Evolutionary conservation across 305 asterid genomes (phyloP), one percentile per base, ranked within the genome.

Genomic region (Fraxinus ornus): DNA sequence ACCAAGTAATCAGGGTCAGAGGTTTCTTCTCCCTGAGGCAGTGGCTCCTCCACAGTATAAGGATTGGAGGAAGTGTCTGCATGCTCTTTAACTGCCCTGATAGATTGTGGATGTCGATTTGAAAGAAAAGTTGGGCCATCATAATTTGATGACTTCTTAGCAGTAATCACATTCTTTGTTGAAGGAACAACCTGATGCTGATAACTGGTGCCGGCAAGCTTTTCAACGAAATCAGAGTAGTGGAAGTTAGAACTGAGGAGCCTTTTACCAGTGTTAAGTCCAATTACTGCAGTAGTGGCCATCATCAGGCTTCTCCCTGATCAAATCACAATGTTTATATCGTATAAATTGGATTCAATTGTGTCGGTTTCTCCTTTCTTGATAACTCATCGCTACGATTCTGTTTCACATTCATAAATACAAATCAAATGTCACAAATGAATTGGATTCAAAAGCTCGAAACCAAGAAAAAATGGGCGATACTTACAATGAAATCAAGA

Each of bases 211-310:
- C 88, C 88, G 32, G 84, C 57, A 47, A 91, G 87, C 89, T 89
- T 93, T 9, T 94, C 98, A 22, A 89, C 60, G 47, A 91, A 72
- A 84, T 92, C 94, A 7, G 94, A 92, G 87, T 90, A 90, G 86
- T 83, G 86, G 76, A 79, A 88, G 75, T 91, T 85, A 24, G 95
- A 91, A 78, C 88, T 86, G 66, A 87, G 86, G 81, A 94, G 93
- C 87, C 96, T 87, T 87, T 94, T 92, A 60, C 94, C 97, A 9
- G 97, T 79, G 87, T 92, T 92, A 49, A 94, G 91, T 68, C 98
- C 99, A 78, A 93, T 77, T 77, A 90, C 95, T 79, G 95, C 98
- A 84, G 97, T 86, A 57, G 91, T 88, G 84, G 97, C 91, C 98
- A 94, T 93, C 89, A 84, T 88, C 84, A 87, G 79, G 70, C 66